Evolutionary conservation across 257 asterid species (phyloP).

Genomic region (Petunia axillaris): DNA sequence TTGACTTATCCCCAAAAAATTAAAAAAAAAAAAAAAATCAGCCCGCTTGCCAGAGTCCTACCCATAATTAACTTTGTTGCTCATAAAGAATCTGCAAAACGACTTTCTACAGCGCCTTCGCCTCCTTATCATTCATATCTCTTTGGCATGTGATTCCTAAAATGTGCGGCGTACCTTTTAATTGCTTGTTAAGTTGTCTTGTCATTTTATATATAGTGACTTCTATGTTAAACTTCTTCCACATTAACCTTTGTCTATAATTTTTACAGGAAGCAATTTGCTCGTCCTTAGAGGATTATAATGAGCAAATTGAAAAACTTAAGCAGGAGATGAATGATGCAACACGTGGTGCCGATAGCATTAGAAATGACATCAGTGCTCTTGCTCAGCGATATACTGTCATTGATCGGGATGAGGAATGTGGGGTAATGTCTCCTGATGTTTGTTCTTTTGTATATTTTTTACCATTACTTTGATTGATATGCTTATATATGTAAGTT

Average conservation of each 20-base stretch:
- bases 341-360: slow-evolving; percentile 94
- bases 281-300: slow-evolving; percentile 94
- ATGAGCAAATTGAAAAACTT: slow-evolving; percentile 91
- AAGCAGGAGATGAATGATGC: slow-evolving; percentile 99
- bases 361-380: slow-evolving; percentile 90
- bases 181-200: neutral
- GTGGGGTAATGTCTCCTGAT: slow-evolving; percentile 77
- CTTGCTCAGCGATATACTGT: slow-evolving; percentile 91
- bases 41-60: too few relatives aligned
- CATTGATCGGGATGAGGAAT: slow-evolving; percentile 83
- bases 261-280: slow-evolving; percentile 90
- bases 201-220: neutral
- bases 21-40: too few relatives aligned
- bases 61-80: too few relatives aligned
- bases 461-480: neutral
- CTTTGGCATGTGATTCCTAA: too few relatives aligned
- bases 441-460: slow-evolving; percentile 6
- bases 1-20: too few relatives aligned
- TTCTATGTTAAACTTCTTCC: slow-evolving; percentile 11
- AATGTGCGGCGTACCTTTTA: too few relatives aligned
- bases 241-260: neutral
- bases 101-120: too few relatives aligned
- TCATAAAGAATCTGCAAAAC: too few relatives aligned
- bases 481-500: neutral
- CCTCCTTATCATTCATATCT: too few relatives aligned